Evolutionary conservation across 352 stramenopile species (phyloP).

Genomic region (Pythium dissimile): DNA sequence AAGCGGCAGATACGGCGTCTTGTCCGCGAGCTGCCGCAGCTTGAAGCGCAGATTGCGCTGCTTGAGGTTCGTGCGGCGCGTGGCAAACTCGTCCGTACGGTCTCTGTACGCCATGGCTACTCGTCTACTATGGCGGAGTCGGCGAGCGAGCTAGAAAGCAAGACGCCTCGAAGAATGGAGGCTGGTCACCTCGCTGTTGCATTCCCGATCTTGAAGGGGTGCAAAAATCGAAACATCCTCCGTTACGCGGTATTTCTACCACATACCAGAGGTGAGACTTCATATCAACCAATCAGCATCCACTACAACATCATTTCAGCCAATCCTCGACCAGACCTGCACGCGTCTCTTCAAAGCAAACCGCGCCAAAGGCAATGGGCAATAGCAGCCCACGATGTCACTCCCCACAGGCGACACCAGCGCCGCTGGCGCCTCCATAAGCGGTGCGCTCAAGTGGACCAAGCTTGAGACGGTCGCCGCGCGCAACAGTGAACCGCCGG

Average conservation of each 20-base stretch:
- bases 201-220: constrained; percentile 46
- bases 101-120: constrained; percentile 59
- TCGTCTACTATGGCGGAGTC: too few relatives aligned
- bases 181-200: background rate
- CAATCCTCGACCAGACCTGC: too few relatives aligned
- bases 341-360: too few relatives aligned
- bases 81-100: constrained; percentile 43
- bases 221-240: constrained; percentile 15
- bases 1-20: constrained; percentile 36
- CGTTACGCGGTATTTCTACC: constrained; percentile 19
- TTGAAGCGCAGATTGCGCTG: constrained; percentile 58
- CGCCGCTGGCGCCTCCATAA: background rate
- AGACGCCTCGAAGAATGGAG: background rate
- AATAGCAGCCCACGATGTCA: too few relatives aligned
- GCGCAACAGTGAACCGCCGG: constrained; percentile 83
- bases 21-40: constrained; percentile 43
- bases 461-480: constrained; percentile 43
- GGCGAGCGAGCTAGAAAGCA: too few relatives aligned
- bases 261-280: background rate
- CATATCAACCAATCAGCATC: background rate
- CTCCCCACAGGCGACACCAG: background rate
- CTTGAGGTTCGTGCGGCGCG: constrained; percentile 40
- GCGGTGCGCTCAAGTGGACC: constrained; percentile 46
- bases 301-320: too few relatives aligned
- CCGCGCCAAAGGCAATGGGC: too few relatives aligned